Base-by-base conservation (phyloP, 2,329 filamentous ascomycete genomes). In the Colletotrichum gloeosporioides region DNA sequence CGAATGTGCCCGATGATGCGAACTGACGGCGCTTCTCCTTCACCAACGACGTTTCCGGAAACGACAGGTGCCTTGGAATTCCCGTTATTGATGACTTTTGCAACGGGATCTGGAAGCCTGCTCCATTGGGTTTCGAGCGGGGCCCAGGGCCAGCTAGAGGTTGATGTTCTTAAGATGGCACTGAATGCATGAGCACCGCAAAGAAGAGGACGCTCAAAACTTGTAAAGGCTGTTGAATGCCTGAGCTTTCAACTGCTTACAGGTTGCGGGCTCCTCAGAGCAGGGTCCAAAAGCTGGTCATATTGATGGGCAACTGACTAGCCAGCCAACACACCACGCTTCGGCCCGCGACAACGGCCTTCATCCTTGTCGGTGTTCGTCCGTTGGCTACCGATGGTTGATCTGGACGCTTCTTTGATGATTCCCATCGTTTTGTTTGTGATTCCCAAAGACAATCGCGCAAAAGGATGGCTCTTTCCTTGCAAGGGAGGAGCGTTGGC, bases 31-130 rank as follows among this genome's bases (percentile, higher is more conserved):
- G n/a, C 44, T n/a, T 22, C n/a, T 25, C 1, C 10, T 22, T 4
- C 22, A 22, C n/a, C n/a, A 53, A 0, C n/a, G n/a, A 53, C 1
- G 3, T 4, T 22, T 53, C 12, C n/a, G n/a, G 1, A 22, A 53
- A 22, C 2, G n/a, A 18, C n/a, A 53, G 2, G 3, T 53, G n/a
- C n/a, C n/a, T 4, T 22, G 10, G 44, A 8, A 22, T 53, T 53
- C 44, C n/a, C 44, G n/a, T 53, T 22, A 2, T 22, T 53, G 44
- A 8, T 53, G n/a, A 13, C n/a, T 22, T 13, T 22, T 53, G n/a
- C 44, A 53, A 22, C 3, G 44, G n/a, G n/a, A 13, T 22, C 44
- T 4, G 6, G 44, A 25, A 7, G 44, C 7, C 2, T 53, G 18
- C 39, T n/a, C 3, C 6, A n/a, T n/a, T 10, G 39, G n/a, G 18